A percentile compares a stretch with the other conserved stretches of the same genome.
These are phyloP conservation scores for Pichia ethanolica DNA, from an alignment of 805 yeast species.

Conservation along the genomic window DNA sequence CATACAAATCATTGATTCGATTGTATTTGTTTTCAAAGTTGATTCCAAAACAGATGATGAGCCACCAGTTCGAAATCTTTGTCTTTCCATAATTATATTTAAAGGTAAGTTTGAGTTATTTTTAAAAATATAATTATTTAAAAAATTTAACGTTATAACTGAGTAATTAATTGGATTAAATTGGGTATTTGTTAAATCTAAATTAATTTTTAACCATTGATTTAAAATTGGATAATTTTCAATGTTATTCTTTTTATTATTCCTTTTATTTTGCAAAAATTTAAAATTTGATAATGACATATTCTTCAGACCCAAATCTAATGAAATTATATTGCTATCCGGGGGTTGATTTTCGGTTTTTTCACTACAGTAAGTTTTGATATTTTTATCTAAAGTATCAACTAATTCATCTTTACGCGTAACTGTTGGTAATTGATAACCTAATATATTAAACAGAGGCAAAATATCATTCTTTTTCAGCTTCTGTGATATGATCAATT, in stretches of 20 bases:
- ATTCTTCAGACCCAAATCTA: conserved; percentile 30
- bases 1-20: conserved; percentile 41
- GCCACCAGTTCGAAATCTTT: conserved; percentile 45
- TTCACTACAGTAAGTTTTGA: background rate
- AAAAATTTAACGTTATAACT: conserved; percentile 16
- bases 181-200: conserved; percentile 17
- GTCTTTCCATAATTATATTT: conserved; percentile 44
- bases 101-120: background rate
- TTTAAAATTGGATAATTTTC: conserved; percentile 12
- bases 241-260: background rate
- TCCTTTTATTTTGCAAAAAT: background rate
- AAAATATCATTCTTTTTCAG: conserved; percentile 5
- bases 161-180: conserved; percentile 26
- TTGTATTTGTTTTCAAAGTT: conserved; percentile 43
- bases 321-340: conserved; percentile 11
- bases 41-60: conserved; percentile 41
- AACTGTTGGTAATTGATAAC: background rate
- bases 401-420: background rate
- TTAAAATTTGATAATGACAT: conserved; percentile 25
- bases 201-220: conserved; percentile 30
- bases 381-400: conserved; percentile 3
- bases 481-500: background rate
- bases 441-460: conserved; percentile 1
- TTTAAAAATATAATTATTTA: conserved; percentile 13
- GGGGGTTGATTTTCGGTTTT: too few species aligned